Conservation (phyloP, 75 land plant genomes). For the Isoetes taiwanensis region DNA sequence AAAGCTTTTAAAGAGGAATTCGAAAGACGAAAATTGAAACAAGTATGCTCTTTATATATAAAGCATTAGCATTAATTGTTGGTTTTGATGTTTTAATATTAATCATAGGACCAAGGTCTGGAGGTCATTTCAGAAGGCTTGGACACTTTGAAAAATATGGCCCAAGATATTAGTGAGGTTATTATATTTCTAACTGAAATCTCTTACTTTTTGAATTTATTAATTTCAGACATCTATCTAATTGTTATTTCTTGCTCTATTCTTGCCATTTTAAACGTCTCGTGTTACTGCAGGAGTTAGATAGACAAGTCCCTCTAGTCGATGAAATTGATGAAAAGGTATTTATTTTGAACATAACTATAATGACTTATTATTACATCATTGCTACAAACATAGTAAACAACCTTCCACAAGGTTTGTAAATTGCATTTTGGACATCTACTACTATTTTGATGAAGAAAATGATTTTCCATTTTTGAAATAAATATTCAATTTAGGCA, state of each 20-base stretch:
- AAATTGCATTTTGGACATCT: too few species aligned
- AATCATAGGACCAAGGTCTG: constrained; percentile 60
- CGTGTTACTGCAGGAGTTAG: constrained; percentile 66
- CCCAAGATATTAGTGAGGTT: constrained; percentile 75
- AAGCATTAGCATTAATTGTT: neutral
- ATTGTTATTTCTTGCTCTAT: neutral
- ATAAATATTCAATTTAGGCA: neutral
- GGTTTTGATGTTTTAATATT: neutral
- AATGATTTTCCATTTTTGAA: neutral
- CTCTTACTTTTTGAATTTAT: neutral
- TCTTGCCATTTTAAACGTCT: too few species aligned
- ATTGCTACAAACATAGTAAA: too few species aligned
- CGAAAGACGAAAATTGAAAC: constrained; percentile 65
- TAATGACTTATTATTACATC: too few species aligned
- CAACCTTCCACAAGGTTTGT: too few species aligned
- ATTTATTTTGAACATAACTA: too few species aligned
- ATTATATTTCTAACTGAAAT: neutral
- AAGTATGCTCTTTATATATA: constrained; percentile 35
- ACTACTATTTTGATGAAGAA: neutral
- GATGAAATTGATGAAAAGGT: constrained; percentile 93
- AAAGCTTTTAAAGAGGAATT: constrained; percentile 55
- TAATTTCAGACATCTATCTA: too few species aligned
- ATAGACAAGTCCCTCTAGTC: constrained; percentile 82
- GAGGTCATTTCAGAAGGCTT: constrained; percentile 60
- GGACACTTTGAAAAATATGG: constrained; percentile 67